Base-by-base conservation (phyloP, 2,329 filamentous ascomycete species). In the Ophiocordyceps australis region DNA sequence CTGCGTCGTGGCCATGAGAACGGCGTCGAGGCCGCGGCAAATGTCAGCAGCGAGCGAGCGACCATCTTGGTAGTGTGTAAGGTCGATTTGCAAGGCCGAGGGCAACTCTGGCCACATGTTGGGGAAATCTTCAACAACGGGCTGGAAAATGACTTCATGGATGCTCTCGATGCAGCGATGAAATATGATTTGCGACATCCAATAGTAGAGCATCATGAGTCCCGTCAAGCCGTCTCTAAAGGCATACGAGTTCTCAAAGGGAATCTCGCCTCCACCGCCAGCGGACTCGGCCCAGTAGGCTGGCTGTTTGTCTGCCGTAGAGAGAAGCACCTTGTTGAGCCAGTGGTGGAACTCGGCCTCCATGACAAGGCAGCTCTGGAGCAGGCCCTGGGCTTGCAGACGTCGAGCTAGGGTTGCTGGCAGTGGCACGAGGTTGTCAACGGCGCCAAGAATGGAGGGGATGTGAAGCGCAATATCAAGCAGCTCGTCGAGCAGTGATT, bases 131-230 rank as follows among this genome's bases (percentile, higher is more conserved):
- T 57, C 54, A 9, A 56, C 33, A 12, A 54, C 50, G 0, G 57
- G 50, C 30, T 62, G 48, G 31, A 53, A 54, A 23, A 62, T 49
- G 29, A 45, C 41, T 15, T 47, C 43, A 30, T 65, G 50, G 11
- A 70, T 42, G 11, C 38, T 36, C 30, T 55, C 53, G 21, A 67
- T 51, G 35, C 54, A 60, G 8, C 52, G 56, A 32, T 59, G 55
- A 24, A 70, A 53, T 9, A 57, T 34, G 16, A 67, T 46, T 23
- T 62, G 54, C 2, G 54, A 41, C 32, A 59, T 53, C 64, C 64
- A 69, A 40, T 65, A 67, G 37, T 62, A 59, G 9, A 65, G 40
- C 32, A 67, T 56, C 23, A 51, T 50, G 17, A 65, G 34, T 1
- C 62, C 57, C 1, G 56, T 50, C 9, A 48, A 35, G 12, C 49